Evolutionary conservation across 1,139 yeast species (phyloP).

Genomic region (Debaryomyces nepalensis): DNA sequence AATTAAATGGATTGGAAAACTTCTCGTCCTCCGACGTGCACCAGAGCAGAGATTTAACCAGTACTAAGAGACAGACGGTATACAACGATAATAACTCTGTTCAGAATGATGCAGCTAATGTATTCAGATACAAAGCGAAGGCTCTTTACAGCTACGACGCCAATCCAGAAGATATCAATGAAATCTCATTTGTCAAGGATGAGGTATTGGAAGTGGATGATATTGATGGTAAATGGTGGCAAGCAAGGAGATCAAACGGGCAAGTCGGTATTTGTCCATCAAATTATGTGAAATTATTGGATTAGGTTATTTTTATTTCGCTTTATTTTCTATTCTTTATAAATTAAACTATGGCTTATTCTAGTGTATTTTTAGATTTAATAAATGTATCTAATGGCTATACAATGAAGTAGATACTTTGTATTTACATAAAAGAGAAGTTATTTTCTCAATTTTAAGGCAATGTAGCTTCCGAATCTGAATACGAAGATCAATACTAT

Average conservation of each 20-base stretch:
- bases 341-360: conserved; percentile 7
- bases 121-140: conserved; percentile 80
- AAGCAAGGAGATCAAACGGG: conserved; percentile 86
- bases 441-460: conserved; percentile 8
- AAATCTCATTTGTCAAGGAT: conserved; percentile 86
- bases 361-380: conserved; percentile 5
- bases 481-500: conserved; percentile 31
- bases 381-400: neutral
- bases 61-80: conserved; percentile 36
- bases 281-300: conserved; percentile 80
- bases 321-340: neutral
- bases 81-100: conserved; percentile 26
- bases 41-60: conserved; percentile 39
- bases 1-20: conserved; percentile 63
- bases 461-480: conserved; percentile 22
- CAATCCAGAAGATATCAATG: conserved; percentile 93
- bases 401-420: no score
- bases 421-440: no score
- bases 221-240: conserved; percentile 98
- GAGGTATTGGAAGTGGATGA: conserved; percentile 91
- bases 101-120: conserved; percentile 34
- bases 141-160: conserved; percentile 90
- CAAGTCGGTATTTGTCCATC: conserved; percentile 97
- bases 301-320: conserved; percentile 20
- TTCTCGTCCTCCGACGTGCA: conserved; percentile 48